Percentiles rank a stretch among this genome's conserved stretches.
Conservation (phyloP, 306 rosid genomes). For the Pueraria montana region DNA sequence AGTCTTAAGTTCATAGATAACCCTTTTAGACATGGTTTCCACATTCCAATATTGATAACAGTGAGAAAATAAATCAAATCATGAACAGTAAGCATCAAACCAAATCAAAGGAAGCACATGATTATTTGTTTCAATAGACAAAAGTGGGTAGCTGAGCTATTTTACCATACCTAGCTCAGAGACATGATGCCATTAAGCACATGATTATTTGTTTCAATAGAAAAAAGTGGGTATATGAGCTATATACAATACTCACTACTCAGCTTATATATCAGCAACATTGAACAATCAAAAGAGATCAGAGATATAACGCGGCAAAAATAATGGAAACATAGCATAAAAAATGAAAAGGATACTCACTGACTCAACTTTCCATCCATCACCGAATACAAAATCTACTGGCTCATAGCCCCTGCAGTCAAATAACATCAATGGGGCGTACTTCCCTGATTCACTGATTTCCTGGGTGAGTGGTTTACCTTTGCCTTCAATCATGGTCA, state of each 20-base stretch:
- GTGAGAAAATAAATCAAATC: background rate
- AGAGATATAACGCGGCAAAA: slow-evolving; percentile 10
- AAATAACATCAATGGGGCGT: slow-evolving; percentile 77
- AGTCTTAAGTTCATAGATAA: slow-evolving; percentile 16
- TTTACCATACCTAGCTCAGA: slow-evolving; percentile 18
- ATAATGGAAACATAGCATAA: slow-evolving; percentile 14
- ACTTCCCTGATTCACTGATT: slow-evolving; percentile 69
- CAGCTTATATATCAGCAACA: slow-evolving; percentile 35
- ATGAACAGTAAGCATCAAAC: slow-evolving; percentile 29
- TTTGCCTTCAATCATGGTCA: slow-evolving; percentile 78
- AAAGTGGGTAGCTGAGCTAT: slow-evolving; percentile 26
- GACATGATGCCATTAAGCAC: slow-evolving; percentile 10
- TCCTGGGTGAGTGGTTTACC: slow-evolving; percentile 72
- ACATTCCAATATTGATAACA: background rate
- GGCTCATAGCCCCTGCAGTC: slow-evolving; percentile 94
- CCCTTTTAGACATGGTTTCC: slow-evolving; percentile 10
- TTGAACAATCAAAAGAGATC: slow-evolving; percentile 19
- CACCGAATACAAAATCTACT: slow-evolving; percentile 60
- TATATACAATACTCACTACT: slow-evolving; percentile 16
- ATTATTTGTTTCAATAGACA: background rate
- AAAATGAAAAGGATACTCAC: slow-evolving; percentile 62
- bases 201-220: background rate
- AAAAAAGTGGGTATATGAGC: slow-evolving; percentile 21
- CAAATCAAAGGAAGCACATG: slow-evolving; percentile 22
- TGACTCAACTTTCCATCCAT: slow-evolving; percentile 88